phyloP scores from a whole-genome alignment of 306 rosid genomes.

The Clitoria ternatea region DNA sequence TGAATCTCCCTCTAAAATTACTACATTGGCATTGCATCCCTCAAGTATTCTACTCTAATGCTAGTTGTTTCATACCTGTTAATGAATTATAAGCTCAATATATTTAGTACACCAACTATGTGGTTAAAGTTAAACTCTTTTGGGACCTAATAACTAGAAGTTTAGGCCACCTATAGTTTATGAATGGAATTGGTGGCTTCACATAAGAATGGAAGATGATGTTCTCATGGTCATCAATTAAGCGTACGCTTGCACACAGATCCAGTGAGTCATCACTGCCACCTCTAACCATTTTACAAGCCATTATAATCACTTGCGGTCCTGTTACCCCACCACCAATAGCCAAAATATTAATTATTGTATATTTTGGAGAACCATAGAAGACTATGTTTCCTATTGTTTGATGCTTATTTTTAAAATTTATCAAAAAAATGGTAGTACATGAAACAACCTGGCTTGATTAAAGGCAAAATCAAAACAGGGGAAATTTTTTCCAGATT shows the following conservation, averaged over 20 bases:
- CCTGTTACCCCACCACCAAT: conserved; percentile 53
- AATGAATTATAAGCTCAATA: not conserved
- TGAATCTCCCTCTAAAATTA: conserved; percentile 78
- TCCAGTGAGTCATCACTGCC: conserved; percentile 88
- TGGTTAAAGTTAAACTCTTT: not conserved
- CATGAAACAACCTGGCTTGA: too few species aligned
- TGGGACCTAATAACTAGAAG: not conserved
- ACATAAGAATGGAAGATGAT: conserved; percentile 78
- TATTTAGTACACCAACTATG: not conserved
- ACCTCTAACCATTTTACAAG: conserved; percentile 96
- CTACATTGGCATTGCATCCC: conserved; percentile 77
- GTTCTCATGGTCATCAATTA: conserved; percentile 72
- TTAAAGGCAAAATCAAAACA: too few species aligned
- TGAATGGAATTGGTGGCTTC: conserved; percentile 67
- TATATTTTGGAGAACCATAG: too few species aligned
- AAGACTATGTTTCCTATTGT: too few species aligned
- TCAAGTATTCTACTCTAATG: conserved; percentile 68
- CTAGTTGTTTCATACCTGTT: conserved; percentile 87
- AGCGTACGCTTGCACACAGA: conserved; percentile 81
- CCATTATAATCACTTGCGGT: conserved; percentile 67
- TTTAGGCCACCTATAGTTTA: conserved; percentile 60
- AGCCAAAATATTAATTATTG: conserved; percentile 50
- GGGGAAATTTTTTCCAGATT: too few species aligned
- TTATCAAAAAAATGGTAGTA: too few species aligned
- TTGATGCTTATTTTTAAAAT: too few species aligned